These are phyloP conservation scores for Exophiala bonariae DNA, from an alignment of 2,329 filamentous ascomycete genomes.

Conservation along the genomic window DNA sequence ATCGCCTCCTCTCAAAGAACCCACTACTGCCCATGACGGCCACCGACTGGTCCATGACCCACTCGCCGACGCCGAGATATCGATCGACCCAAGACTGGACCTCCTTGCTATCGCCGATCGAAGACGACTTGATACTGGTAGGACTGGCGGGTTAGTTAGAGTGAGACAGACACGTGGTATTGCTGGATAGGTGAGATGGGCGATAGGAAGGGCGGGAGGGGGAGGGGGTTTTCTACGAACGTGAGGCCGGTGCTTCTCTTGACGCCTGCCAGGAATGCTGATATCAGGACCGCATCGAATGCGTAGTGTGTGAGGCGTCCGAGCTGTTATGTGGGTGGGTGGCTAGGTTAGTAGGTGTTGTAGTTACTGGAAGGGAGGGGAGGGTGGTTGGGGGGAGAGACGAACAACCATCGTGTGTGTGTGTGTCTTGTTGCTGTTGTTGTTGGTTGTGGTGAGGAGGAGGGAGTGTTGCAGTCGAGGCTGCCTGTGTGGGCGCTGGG, in stretches of 20 bases:
- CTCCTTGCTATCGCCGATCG: constrained; percentile 79
- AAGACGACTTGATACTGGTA: constrained; percentile 82
- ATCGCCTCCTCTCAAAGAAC: constrained; percentile 90
- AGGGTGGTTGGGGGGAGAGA: too few species aligned
- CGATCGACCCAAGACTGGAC: constrained; percentile 86
- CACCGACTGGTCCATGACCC: constrained; percentile 97
- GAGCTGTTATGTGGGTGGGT: constrained; percentile 72
- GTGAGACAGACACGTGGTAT: constrained; percentile 44
- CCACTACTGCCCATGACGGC: constrained; percentile 83
- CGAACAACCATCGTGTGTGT: constrained; percentile 41
- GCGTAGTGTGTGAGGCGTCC: constrained; percentile 92
- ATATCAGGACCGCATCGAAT: constrained; percentile 93
- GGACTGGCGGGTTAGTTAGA: constrained; percentile 31
- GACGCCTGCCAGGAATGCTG: constrained; percentile 93
- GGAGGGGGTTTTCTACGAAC: constrained; percentile 64
- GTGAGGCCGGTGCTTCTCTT: constrained; percentile 96
- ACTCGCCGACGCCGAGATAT: constrained; percentile 93
- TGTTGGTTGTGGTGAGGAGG: too few species aligned
- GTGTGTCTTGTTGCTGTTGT: too few species aligned
- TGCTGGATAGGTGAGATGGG: too few species aligned
- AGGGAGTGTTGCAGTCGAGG: neutral
- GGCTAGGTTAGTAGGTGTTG: constrained; percentile 64
- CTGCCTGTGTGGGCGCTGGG: neutral
- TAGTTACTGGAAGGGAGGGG: too few species aligned
- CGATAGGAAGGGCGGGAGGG: too few species aligned